phyloP scores from a whole-genome alignment of 2,329 filamentous ascomycete genomes.

The Exophiala alcalophila region DNA sequence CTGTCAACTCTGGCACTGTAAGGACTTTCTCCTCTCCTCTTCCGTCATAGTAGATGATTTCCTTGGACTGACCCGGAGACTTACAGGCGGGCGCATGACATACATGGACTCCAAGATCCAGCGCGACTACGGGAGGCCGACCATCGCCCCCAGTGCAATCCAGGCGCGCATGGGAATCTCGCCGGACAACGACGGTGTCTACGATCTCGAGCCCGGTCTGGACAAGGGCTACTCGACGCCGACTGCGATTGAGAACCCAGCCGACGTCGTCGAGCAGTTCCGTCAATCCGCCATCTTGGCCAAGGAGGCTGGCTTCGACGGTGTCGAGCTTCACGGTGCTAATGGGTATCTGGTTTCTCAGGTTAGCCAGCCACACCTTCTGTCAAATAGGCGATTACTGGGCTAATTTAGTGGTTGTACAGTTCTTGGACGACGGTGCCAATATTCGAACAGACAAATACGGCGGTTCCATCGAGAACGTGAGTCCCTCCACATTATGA shows the following conservation, averaged over 20 bases:
- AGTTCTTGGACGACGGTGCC: constrained; percentile 46
- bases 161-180: constrained; percentile 7
- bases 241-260: constrained; percentile 2
- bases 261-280: neutral
- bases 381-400: too few relatives aligned
- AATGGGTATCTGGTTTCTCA: constrained; percentile 5
- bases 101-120: constrained; percentile 7
- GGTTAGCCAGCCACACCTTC: too few relatives aligned
- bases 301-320: constrained; percentile 55
- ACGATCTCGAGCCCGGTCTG: constrained; percentile 3
- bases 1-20: constrained; percentile 11
- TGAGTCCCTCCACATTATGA: neutral
- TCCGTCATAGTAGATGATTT: too few relatives aligned
- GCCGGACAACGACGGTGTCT: constrained; percentile 6
- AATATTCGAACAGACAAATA: constrained; percentile 52
- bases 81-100: constrained; percentile 5
- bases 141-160: constrained; percentile 5
- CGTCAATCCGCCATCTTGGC: constrained; percentile 47
- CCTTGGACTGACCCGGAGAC: too few relatives aligned
- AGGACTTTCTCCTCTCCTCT: too few relatives aligned
- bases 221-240: constrained; percentile 2
- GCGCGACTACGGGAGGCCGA: constrained; percentile 1
- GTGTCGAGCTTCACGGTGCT: constrained; percentile 50
- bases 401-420: too few relatives aligned
- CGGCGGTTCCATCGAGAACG: constrained; percentile 39